Percentiles rank a stretch among this genome's conserved stretches.
phyloP scores from a whole-genome alignment of 371 early-diverging fungal genomes.

The Cokeromyces recurvatus region DNA sequence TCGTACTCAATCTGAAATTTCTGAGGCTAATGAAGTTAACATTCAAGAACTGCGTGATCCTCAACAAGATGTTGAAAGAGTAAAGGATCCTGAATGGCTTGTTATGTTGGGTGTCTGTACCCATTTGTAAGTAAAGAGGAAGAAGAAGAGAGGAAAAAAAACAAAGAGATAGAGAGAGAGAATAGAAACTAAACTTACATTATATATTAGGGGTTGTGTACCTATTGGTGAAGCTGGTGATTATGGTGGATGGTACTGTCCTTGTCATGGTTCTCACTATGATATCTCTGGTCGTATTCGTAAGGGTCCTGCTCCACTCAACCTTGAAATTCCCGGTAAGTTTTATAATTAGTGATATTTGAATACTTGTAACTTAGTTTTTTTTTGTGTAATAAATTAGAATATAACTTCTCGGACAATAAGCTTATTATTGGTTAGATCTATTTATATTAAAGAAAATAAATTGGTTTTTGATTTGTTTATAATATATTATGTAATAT shows the following conservation, averaged over 20 bases:
- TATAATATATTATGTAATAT: too few relatives aligned
- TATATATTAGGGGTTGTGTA: constrained; percentile 79
- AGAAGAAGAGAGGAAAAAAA: too few relatives aligned
- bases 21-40: constrained; percentile 84
- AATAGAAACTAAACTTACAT: too few relatives aligned
- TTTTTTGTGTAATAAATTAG: too few relatives aligned
- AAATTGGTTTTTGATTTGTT: too few relatives aligned
- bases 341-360: too few relatives aligned
- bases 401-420: too few relatives aligned
- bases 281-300: constrained; percentile 95
- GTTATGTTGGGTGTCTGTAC: constrained; percentile 98
- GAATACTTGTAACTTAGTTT: too few relatives aligned
- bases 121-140: constrained; percentile 64
- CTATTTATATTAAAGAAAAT: too few relatives aligned
- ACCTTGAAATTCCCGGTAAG: constrained; percentile 90
- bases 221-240: constrained; percentile 98
- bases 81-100: constrained; percentile 92
- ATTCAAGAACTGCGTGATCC: constrained; percentile 85
- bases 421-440: constrained; percentile 53
- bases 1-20: constrained; percentile 92
- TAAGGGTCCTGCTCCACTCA: constrained; percentile 97
- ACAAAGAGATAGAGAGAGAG: too few relatives aligned
- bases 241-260: constrained; percentile 98
- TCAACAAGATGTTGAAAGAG: constrained; percentile 88
- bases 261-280: constrained; percentile 98